These are phyloP conservation scores for Prunus kanzakura DNA, from an alignment of 306 rosid species.

Conservation along the genomic window DNA sequence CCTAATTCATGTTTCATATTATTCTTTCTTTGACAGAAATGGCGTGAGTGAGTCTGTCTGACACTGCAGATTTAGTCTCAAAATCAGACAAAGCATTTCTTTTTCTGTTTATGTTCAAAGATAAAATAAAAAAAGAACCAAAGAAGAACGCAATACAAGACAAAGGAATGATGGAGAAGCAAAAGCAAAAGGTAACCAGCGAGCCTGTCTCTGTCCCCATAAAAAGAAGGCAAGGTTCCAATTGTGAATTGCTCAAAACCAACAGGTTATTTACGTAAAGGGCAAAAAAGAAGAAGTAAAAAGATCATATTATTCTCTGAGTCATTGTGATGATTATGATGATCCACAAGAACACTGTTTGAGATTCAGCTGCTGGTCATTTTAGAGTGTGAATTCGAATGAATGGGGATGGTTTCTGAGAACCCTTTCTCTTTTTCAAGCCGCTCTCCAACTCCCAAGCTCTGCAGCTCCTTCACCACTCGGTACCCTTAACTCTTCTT, in stretches of 20 bases:
- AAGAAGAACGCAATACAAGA: conserved; percentile 9
- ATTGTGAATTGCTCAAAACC: conserved; percentile 9
- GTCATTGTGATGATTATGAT: conserved; percentile 4
- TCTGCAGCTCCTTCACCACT: conserved; percentile 75
- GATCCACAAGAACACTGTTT: conserved; percentile 4
- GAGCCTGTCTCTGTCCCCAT: neutral
- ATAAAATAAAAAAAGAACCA: neutral
- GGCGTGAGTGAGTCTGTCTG: neutral
- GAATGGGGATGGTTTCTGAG: conserved; percentile 58
- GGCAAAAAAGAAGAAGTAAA: neutral
- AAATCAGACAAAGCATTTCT: neutral
- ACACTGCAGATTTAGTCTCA: neutral
- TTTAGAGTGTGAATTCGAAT: neutral
- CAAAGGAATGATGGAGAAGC: conserved; percentile 10
- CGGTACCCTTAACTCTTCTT: conserved; percentile 37
- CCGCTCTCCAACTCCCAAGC: conserved; percentile 59
- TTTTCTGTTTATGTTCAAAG: neutral
- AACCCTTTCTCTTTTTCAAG: conserved; percentile 47
- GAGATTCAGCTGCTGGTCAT: conserved; percentile 12
- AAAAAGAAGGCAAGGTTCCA: neutral
- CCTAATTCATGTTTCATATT: neutral
- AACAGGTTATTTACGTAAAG: conserved; percentile 14
- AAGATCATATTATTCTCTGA: neutral
- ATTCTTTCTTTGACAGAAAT: neutral
- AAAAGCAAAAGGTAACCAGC: conserved; percentile 9